Evolutionary conservation across 257 asterid genomes (phyloP).

Genomic region (Rhazya stricta): DNA sequence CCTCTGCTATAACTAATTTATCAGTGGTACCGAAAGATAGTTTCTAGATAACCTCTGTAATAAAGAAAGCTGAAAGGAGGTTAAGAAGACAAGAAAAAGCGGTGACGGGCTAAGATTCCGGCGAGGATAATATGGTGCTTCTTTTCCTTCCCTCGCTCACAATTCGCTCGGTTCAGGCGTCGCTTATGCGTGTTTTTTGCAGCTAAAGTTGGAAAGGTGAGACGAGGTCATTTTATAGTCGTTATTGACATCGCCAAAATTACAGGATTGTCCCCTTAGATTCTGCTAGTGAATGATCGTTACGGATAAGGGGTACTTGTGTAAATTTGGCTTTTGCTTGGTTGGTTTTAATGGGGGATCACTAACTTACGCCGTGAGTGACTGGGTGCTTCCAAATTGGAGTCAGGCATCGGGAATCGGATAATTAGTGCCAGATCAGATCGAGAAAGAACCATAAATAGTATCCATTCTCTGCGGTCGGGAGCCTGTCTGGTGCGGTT

Average conservation of each 20-base stretch:
- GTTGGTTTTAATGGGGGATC: constrained; percentile 12
- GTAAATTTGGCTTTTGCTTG: constrained; percentile 23
- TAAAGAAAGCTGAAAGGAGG: background rate
- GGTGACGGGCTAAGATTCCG: constrained; percentile 20
- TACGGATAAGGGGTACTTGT: constrained; percentile 15
- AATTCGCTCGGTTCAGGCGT: background rate
- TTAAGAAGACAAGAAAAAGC: background rate
- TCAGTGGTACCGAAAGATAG: background rate
- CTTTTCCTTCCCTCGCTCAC: background rate
- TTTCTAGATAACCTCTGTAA: background rate
- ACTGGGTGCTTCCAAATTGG: constrained; percentile 11
- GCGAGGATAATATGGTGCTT: constrained; percentile 18
- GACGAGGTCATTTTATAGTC: constrained; percentile 26
- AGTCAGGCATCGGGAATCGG: constrained; percentile 30
- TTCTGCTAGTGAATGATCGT: background rate
- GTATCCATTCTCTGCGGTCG: constrained; percentile 59
- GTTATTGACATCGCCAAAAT: background rate
- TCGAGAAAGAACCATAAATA: constrained; percentile 21
- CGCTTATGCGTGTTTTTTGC: constrained; percentile 24
- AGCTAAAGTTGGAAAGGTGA: constrained; percentile 42
- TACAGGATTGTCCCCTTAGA: constrained; percentile 32
- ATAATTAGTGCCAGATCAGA: constrained; percentile 30
- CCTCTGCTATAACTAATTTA: background rate
- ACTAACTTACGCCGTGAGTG: constrained; percentile 44
- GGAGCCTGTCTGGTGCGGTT: constrained; percentile 39